Base-by-base conservation (phyloP, 1,139 yeast genomes). In the Hyphopichia burtonii region DNA sequence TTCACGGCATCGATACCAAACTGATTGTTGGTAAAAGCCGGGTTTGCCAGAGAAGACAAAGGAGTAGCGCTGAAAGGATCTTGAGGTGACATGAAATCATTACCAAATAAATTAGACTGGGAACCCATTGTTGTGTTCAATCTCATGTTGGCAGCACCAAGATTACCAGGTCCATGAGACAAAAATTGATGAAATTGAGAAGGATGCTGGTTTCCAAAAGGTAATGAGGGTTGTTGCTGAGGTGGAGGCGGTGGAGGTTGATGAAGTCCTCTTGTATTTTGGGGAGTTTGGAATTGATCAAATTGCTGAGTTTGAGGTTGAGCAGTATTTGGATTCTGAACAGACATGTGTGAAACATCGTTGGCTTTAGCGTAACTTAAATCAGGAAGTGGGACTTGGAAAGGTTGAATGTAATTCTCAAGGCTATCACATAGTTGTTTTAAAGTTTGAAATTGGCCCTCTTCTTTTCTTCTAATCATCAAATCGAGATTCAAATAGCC, bases 401-500 rank as follows among this genome's bases (percentile, higher is more conserved):
- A 86, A 1, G 95, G 94, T 34, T 71, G 74, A n/a, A 61, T 54
- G 42, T 63, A 71, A 47, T 81, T 80, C 43, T 74, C 76, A 14
- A 82, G 65, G 7, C 59, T 52, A 31, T 65, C 68, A 45, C 80
- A 70, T 39, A 79, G 69, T 9, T 72, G 75, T 33, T 65, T 66
- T 50, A 82, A 65, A 0, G 80, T 61, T 34, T 58, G 63, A 53
- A 59, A 79, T 12, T 44, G 41, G 1, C 53, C 44, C 42, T 78
- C 81, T 32, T 69, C 80, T 32, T 66, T 71, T 34, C 91, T 74
- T 47, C 86, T 74, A 43, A 88, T 69, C 38, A 68, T 65, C 49
- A 88, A 65, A 44, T 78, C 80, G 14, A 71, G 71, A 40, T 68
- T 69, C 48, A 88, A 71, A 63, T 85, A 86, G 2, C 83, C 82